A percentile compares a stretch with the other conserved stretches of the same genome.
These are phyloP conservation scores for Aspergillus affinis DNA, from an alignment of 495 filamentous ascomycete species.

Conservation along the genomic window DNA sequence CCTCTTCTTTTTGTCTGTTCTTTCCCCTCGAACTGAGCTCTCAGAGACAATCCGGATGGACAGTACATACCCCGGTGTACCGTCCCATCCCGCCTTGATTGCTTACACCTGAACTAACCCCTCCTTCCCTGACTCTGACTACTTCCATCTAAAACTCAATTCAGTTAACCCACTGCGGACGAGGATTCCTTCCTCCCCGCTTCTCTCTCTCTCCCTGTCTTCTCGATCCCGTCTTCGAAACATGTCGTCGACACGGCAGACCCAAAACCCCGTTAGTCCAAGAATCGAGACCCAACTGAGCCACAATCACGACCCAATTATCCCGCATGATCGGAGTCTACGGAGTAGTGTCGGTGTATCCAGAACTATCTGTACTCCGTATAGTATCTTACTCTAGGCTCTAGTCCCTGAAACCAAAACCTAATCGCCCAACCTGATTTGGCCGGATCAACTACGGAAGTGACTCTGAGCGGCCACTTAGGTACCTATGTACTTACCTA, in stretches of 20 bases:
- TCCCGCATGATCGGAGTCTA: not conserved
- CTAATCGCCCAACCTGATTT: not conserved
- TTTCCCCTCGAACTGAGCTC: not conserved
- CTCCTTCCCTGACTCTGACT: not conserved
- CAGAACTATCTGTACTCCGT: too few species aligned
- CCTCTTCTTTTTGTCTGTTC: not conserved
- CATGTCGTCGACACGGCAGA: not conserved
- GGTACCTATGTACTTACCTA: too few species aligned
- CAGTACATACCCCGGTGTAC: too few species aligned
- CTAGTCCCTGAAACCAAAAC: not conserved
- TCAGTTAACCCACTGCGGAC: not conserved
- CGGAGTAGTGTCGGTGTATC: not conserved
- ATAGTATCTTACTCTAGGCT: too few species aligned
- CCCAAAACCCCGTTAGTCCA: too few species aligned
- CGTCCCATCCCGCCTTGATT: not conserved
- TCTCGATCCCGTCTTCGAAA: not conserved
- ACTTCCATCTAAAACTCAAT: not conserved
- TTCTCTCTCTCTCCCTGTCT: not conserved
- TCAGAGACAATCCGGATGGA: too few species aligned
- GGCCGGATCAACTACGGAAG: not conserved
- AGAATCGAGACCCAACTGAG: not conserved
- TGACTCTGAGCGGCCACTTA: not conserved
- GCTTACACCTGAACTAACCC: not conserved
- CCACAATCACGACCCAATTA: not conserved
- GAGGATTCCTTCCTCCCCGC: not conserved